Evolutionary conservation across 2,329 filamentous ascomycete species (phyloP).

Genomic region (Erysiphe pulchra): DNA sequence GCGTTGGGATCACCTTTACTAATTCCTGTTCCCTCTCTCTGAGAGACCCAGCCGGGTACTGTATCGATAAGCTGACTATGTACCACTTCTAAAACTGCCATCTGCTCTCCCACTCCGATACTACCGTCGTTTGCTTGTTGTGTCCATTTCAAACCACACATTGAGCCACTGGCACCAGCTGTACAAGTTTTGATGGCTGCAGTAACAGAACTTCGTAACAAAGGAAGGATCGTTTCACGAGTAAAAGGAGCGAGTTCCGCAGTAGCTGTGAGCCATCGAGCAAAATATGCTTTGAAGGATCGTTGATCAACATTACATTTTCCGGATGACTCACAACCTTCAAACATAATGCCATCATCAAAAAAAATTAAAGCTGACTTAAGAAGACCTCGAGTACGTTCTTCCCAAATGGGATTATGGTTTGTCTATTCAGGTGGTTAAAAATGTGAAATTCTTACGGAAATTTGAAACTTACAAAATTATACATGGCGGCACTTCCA

Average conservation of each 20-base stretch:
- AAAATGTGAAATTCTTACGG: neutral
- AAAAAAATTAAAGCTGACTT: slow-evolving; percentile 29
- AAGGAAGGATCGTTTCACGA: slow-evolving; percentile 21
- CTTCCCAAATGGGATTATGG: slow-evolving; percentile 26
- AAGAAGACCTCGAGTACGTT: slow-evolving; percentile 29
- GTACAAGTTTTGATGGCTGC: slow-evolving; percentile 37
- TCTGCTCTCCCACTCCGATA: slow-evolving; percentile 22
- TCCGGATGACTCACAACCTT: slow-evolving; percentile 36
- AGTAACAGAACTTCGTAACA: slow-evolving; percentile 27
- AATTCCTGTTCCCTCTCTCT: slow-evolving; percentile 27
- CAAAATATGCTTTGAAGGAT: slow-evolving; percentile 36
- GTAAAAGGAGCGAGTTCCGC: slow-evolving; percentile 32
- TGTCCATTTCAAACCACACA: slow-evolving; percentile 35
- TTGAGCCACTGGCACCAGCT: slow-evolving; percentile 25
- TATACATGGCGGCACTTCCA: slow-evolving; percentile 43
- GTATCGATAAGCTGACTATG: slow-evolving; percentile 27
- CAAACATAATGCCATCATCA: slow-evolving; percentile 31
- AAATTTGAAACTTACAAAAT: slow-evolving; percentile 11
- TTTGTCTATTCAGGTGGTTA: slow-evolving; percentile 16
- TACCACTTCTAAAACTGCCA: slow-evolving; percentile 29
- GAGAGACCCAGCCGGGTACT: slow-evolving; percentile 19
- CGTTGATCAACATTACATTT: slow-evolving; percentile 36
- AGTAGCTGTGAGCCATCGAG: slow-evolving; percentile 31
- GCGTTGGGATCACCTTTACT: slow-evolving; percentile 16
- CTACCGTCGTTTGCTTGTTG: slow-evolving; percentile 29